phyloP scores from a whole-genome alignment of 2,329 filamentous ascomycete species.

The Chaetomiaceae sp. region DNA sequence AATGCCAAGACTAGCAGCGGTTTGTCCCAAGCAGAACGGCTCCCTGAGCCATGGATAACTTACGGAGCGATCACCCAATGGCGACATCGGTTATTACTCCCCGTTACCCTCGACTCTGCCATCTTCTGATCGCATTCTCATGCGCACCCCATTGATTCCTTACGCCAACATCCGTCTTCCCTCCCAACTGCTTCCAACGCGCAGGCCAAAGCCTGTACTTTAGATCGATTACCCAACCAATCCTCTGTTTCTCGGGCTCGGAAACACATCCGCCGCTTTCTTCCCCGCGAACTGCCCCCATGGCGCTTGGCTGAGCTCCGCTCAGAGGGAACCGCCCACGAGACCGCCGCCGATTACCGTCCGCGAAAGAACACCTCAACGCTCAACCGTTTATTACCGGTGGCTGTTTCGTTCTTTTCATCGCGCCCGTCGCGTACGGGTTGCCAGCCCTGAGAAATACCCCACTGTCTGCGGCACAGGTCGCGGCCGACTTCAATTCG shows the following conservation, averaged over 20 bases:
- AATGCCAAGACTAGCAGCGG: not conserved
- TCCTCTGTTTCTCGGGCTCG: no score
- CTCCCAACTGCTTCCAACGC: no score
- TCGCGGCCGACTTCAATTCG: not conserved
- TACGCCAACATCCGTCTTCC: not conserved
- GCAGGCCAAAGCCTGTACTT: not conserved
- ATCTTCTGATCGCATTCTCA: no score
- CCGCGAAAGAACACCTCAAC: not conserved
- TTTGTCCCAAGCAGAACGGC: not conserved
- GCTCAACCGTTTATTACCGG: not conserved
- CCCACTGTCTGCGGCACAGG: not conserved
- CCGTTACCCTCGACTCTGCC: not conserved
- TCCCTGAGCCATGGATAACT: not conserved
- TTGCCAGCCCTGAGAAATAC: not conserved
- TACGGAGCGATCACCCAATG: conserved; percentile 13
- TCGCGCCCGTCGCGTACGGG: conserved; percentile 7
- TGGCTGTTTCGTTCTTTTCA: not conserved
- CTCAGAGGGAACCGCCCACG: conserved; percentile 6
- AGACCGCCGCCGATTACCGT: conserved; percentile 15
- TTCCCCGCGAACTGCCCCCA: conserved; percentile 17
- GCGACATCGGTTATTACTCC: conserved; percentile 18
- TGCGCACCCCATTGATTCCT: not conserved
- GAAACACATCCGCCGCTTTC: conserved; percentile 7
- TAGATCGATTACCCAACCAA: not conserved
- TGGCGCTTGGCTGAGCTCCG: conserved; percentile 18